Evolutionary conservation across 352 stramenopile species (phyloP), one percentile per base, ranked within the genome.

Genomic region (Phytophthora litchii): DNA sequence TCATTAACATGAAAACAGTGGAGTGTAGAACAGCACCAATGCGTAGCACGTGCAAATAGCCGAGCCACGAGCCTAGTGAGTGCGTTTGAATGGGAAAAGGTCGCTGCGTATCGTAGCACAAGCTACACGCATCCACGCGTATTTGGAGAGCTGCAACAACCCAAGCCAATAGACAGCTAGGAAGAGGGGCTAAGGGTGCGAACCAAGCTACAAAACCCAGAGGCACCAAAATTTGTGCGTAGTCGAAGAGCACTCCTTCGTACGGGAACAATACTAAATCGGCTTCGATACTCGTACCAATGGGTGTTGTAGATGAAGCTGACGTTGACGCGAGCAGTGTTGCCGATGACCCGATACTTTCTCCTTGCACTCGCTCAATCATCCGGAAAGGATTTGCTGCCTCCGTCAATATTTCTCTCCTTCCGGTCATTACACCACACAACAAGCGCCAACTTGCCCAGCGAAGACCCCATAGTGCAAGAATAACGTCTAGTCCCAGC

Each of bases 191-290:
- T 20, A 91, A 64, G 3, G 76, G 70, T 0, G 74, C 78, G 52
- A 93, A 93, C 72, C 80, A 89, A 20, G 80, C 68, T 14, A 91
- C 67, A 55, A 80, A 85, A 8, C 78, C 84, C 25, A 92, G 68
- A 23, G 64, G 81, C 14, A 86, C 63, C 48, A 87, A 46, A 21
- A 93, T 66, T 43, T 90, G 82, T 8, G 82, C 82, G 61, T 92
- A 93, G 65, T 91, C 84, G 35, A 86, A 80, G 51, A 92, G 73
- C 11, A 92, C 82, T 27, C 84, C 84, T 21, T 89, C 78, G 52
- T 90, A 91, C 29, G 64, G 53, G 6, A 67, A 63, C 31, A 93
- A 51, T 16, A 55, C 50, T 10, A 82, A 55, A 27, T 93, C 80
- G 1, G 17, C 29, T 21, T 79, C 75, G 12, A 86, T 48, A 16